Evolutionary conservation across 495 filamentous ascomycete genomes (phyloP).

Genomic region (Polyplosphaeria fusca): DNA sequence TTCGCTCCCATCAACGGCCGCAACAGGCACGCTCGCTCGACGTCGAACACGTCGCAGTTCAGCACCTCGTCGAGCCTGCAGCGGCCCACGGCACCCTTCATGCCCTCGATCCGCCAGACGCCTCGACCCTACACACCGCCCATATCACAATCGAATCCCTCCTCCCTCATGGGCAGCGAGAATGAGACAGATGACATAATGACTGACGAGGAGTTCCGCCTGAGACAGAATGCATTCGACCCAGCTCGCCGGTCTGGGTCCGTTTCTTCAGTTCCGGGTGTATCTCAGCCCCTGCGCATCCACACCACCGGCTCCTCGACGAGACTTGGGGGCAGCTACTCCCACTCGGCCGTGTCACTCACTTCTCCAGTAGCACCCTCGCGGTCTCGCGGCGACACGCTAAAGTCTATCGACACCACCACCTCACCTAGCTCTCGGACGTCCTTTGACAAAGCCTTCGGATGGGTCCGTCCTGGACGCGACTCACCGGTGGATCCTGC

Average conservation of each 20-base stretch:
- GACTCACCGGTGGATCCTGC: constrained; percentile 51
- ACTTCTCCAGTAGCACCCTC: constrained; percentile 41
- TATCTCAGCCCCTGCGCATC: constrained; percentile 35
- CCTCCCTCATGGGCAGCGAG: constrained; percentile 45
- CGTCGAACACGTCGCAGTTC: constrained; percentile 56
- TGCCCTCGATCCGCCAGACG: constrained; percentile 60
- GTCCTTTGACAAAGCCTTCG: constrained; percentile 57
- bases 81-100: constrained; percentile 52
- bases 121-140: constrained; percentile 56
- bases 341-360: constrained; percentile 54
- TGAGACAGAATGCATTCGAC: constrained; percentile 29
- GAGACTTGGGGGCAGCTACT: constrained; percentile 47
- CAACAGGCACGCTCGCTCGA: constrained; percentile 52
- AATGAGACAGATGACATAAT: constrained; percentile 41
- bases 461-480: constrained; percentile 45
- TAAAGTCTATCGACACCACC: constrained; percentile 40
- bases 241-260: constrained; percentile 35
- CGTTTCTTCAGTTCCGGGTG: constrained; percentile 35
- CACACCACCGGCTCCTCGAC: constrained; percentile 49
- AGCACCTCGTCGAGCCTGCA: constrained; percentile 51
- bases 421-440: constrained; percentile 52
- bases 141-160: constrained; percentile 51
- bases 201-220: constrained; percentile 37
- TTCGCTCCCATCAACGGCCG: constrained; percentile 37
- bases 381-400: constrained; percentile 31